phyloP scores from a whole-genome alignment of 208 protist species.

The Leishmania martiniquensis region DNA sequence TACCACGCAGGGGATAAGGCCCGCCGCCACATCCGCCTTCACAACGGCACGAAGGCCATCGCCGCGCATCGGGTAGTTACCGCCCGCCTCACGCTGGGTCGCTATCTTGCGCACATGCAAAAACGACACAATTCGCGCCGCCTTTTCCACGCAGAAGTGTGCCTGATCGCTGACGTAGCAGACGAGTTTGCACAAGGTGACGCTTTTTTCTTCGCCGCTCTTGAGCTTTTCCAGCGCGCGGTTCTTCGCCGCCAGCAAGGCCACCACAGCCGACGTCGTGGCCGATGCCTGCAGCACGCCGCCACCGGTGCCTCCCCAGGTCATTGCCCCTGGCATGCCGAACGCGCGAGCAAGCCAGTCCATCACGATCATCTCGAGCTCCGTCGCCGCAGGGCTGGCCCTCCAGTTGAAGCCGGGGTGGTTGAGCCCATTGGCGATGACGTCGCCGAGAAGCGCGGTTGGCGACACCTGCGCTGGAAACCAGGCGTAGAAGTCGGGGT shows the following conservation, averaged over 20 bases:
- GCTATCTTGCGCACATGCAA: constrained; percentile 34
- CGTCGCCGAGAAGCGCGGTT: constrained; percentile 58
- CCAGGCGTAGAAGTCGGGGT: constrained; percentile 60
- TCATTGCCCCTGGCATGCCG: constrained; percentile 46
- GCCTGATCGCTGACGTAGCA: constrained; percentile 53
- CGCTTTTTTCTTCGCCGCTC: constrained; percentile 25
- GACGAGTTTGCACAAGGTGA: constrained; percentile 40
- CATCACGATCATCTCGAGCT: constrained; percentile 70
- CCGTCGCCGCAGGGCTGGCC: constrained; percentile 51
- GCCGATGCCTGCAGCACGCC: constrained; percentile 65
- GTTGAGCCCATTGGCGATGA: constrained; percentile 44
- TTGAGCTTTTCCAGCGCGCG: constrained; percentile 26
- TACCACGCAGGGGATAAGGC: constrained; percentile 58
- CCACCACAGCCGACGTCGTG: constrained; percentile 46
- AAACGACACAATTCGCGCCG: constrained; percentile 42
- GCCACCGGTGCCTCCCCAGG: constrained; percentile 46
- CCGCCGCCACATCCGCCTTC: constrained; percentile 45
- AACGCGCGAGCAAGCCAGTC: constrained; percentile 58
- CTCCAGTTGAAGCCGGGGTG: constrained; percentile 74
- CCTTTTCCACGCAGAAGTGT: constrained; percentile 68
- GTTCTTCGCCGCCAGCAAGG: constrained; percentile 53
- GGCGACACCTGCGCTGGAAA: constrained; percentile 61
- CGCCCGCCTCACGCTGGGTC: constrained; percentile 26
- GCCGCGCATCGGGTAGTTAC: constrained; percentile 49
- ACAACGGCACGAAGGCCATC: constrained; percentile 37